Conservation (phyloP, 1,284 basidiomycete species). For the Cryptococcus sp. region DNA sequence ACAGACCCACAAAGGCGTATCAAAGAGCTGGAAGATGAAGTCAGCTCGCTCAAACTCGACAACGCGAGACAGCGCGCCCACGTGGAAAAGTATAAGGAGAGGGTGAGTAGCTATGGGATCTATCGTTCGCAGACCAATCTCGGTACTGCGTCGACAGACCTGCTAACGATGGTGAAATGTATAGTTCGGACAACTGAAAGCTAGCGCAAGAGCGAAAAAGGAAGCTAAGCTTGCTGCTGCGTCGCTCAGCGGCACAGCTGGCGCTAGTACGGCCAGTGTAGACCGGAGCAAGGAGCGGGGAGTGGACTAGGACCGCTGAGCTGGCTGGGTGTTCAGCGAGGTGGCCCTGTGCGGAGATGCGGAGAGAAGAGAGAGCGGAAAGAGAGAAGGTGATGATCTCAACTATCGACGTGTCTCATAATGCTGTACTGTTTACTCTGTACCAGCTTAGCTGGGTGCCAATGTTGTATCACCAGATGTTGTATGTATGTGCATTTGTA, state of each 20-base stretch:
- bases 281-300: too few species aligned
- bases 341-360: too few species aligned
- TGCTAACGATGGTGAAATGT: not conserved
- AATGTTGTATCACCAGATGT: too few species aligned
- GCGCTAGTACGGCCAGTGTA: too few species aligned
- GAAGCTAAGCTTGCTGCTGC: conserved; percentile 62
- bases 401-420: too few species aligned
- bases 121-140: not conserved
- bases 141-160: not conserved
- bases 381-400: too few species aligned
- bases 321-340: too few species aligned
- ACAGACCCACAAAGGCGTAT: conserved; percentile 47
- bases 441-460: too few species aligned
- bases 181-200: conserved; percentile 83
- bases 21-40: conserved; percentile 76
- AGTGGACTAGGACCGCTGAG: too few species aligned
- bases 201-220: conserved; percentile 79
- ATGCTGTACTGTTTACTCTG: too few species aligned
- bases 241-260: not conserved
- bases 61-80: conserved; percentile 39
- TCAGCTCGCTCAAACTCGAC: conserved; percentile 44
- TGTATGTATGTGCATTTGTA: too few species aligned
- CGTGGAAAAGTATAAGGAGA: conserved; percentile 74
- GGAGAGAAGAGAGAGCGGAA: too few species aligned
- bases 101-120: conserved; percentile 25